Conservation (phyloP, 768 basidiomycete genomes). For the Termitomyces sp. region DNA sequence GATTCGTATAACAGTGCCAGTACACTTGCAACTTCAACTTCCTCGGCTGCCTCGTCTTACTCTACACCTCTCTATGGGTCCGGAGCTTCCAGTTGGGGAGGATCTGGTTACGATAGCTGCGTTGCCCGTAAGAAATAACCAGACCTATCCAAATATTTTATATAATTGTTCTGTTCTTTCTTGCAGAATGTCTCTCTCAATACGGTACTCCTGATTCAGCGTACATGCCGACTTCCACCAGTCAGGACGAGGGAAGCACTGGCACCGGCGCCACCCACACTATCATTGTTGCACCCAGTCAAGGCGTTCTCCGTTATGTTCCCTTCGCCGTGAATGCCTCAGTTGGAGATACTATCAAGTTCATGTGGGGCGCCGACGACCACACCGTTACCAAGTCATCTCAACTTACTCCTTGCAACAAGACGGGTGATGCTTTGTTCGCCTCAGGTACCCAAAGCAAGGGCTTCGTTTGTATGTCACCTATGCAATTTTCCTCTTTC, state of each 20-base stretch:
- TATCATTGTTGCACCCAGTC: slow-evolving; percentile 71
- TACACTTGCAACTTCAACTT: slow-evolving; percentile 18
- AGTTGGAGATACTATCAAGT: slow-evolving; percentile 71
- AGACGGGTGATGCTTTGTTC: slow-evolving; percentile 53
- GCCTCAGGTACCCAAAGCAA: slow-evolving; percentile 60
- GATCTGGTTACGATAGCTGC: slow-evolving; percentile 57
- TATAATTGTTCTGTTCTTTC: neutral
- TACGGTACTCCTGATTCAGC: slow-evolving; percentile 38
- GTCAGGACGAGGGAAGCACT: slow-evolving; percentile 23
- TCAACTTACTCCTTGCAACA: slow-evolving; percentile 66
- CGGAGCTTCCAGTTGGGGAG: slow-evolving; percentile 53
- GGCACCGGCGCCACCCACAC: slow-evolving; percentile 64
- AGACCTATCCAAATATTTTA: neutral
- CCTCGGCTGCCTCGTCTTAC: slow-evolving; percentile 22
- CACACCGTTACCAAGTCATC: slow-evolving; percentile 85
- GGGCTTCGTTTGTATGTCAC: slow-evolving; percentile 53
- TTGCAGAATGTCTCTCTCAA: slow-evolving; percentile 59
- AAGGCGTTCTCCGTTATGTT: slow-evolving; percentile 71
- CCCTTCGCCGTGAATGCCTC: slow-evolving; percentile 74
- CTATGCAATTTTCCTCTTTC: neutral
- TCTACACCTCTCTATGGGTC: slow-evolving; percentile 58
- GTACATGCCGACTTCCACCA: slow-evolving; percentile 31
- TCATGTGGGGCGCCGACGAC: slow-evolving; percentile 73
- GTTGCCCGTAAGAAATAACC: slow-evolving; percentile 54
- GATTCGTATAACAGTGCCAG: slow-evolving; percentile 15